These are phyloP conservation scores for Colletotrichum cordylinicola DNA, from an alignment of 2,329 filamentous ascomycete species.

Conservation along the genomic window DNA sequence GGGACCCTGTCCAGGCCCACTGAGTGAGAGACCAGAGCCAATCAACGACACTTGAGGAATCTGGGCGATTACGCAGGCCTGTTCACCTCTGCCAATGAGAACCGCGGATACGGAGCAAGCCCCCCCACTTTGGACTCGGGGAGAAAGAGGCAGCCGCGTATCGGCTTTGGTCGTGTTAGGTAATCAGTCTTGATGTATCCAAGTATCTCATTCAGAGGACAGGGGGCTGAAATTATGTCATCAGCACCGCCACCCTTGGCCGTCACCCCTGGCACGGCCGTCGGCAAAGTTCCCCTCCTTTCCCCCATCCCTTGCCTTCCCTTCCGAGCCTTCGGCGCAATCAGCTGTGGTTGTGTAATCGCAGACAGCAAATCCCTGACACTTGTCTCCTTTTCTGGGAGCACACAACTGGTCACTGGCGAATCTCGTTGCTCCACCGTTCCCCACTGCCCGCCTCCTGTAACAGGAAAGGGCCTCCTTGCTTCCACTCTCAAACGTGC, in stretches of 20 bases:
- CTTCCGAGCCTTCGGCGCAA: not conserved
- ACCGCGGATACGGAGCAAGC: not conserved
- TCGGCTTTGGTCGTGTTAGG: not conserved
- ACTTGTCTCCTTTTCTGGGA: not conserved
- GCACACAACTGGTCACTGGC: not conserved
- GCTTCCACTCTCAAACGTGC: not conserved
- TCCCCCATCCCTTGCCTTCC: not conserved
- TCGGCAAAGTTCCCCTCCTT: not conserved
- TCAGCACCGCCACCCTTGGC: constrained; percentile 9
- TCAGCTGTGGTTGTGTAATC: not conserved
- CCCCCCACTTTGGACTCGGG: not conserved
- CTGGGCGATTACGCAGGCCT: not conserved
- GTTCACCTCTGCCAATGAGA: not conserved
- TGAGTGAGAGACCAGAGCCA: not conserved
- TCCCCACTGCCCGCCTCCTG: not conserved
- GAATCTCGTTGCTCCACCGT: not conserved
- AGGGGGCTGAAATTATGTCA: constrained; percentile 7
- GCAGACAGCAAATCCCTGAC: not conserved
- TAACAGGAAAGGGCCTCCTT: not conserved
- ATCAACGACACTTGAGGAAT: not conserved
- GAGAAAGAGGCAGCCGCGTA: not conserved
- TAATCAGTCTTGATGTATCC: not conserved
- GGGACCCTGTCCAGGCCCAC: not conserved
- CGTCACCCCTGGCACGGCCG: not conserved
- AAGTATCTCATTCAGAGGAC: not conserved